Evolutionary conservation across 176 grass and related monocot species (phyloP).

Genomic region (Oryza australiensis): DNA sequence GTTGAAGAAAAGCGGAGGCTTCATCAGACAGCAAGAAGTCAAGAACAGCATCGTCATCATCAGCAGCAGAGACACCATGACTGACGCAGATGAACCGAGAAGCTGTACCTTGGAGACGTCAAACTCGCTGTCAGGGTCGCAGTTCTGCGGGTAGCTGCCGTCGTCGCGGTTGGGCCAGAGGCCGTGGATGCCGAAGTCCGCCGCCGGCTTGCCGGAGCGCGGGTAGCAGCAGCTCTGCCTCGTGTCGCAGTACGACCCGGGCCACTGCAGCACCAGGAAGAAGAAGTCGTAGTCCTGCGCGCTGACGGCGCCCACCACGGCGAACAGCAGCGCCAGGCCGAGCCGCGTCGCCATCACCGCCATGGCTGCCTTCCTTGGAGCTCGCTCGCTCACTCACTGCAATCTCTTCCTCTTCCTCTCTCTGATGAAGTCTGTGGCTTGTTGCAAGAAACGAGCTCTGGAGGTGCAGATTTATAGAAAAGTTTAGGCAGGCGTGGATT

Average conservation of each 20-base stretch:
- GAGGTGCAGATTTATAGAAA: background rate
- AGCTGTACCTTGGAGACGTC: slow-evolving; percentile 56
- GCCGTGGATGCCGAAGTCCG: slow-evolving; percentile 95
- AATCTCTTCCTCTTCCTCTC: background rate
- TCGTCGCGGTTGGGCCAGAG: slow-evolving; percentile 95
- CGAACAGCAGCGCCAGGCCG: background rate
- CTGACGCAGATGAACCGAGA: background rate
- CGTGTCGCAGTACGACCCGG: slow-evolving; percentile 87
- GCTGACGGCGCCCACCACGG: background rate
- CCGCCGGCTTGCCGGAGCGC: slow-evolving; percentile 69
- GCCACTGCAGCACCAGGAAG: slow-evolving; percentile 61
- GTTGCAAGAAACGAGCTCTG: background rate
- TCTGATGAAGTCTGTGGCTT: background rate
- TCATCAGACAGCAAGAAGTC: background rate
- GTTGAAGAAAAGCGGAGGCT: background rate
- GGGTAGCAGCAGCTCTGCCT: slow-evolving; percentile 92
- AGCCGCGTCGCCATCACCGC: background rate
- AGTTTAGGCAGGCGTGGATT: background rate
- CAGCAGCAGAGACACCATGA: background rate
- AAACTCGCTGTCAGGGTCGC: slow-evolving; percentile 48
- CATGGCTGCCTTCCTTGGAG: background rate
- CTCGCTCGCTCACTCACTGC: no score
- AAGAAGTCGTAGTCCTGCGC: background rate
- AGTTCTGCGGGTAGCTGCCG: slow-evolving; percentile 88
- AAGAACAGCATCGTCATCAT: background rate